Evolutionary conservation across 495 filamentous ascomycete genomes (phyloP).

Genomic region (Aspergillus bertholletiae): DNA sequence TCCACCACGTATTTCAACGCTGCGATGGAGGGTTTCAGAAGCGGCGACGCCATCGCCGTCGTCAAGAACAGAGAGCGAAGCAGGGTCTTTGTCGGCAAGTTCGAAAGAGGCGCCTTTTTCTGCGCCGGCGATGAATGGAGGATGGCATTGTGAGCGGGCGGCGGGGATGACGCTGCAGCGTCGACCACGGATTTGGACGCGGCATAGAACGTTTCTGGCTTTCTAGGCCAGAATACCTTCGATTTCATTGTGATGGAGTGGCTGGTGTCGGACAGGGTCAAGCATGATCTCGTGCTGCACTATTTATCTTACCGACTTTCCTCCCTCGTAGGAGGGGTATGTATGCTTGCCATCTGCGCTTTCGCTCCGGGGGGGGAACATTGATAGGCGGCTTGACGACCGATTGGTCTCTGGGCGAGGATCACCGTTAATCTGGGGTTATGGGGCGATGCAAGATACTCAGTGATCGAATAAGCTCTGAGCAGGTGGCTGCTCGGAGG

Average conservation of each 20-base stretch:
- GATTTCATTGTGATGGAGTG: constrained; percentile 5
- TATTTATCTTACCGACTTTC: constrained; percentile 11
- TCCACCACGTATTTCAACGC: constrained; percentile 62
- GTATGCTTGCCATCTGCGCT: constrained; percentile 1
- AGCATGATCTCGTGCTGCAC: not conserved
- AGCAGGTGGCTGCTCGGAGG: constrained; percentile 1
- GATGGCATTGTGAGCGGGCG: constrained; percentile 6
- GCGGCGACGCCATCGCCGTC: constrained; percentile 68
- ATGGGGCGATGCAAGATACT: not conserved
- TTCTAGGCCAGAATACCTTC: constrained; percentile 6
- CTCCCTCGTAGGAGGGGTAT: constrained; percentile 9
- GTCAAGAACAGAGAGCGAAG: constrained; percentile 72
- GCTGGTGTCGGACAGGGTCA: not conserved
- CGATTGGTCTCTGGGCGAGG: constrained; percentile 1
- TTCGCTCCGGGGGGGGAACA: not conserved
- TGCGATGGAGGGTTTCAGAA: constrained; percentile 60
- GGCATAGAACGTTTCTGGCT: not conserved
- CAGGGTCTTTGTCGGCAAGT: constrained; percentile 64
- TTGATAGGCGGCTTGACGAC: not conserved
- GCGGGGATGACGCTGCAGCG: not conserved
- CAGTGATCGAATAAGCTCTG: not conserved
- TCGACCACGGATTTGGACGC: not conserved
- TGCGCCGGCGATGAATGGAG: not conserved
- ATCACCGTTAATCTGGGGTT: not conserved
- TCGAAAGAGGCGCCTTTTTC: constrained; percentile 49